Conservation (phyloP, 495 filamentous ascomycete genomes). For the Xylaria intraflava region DNA sequence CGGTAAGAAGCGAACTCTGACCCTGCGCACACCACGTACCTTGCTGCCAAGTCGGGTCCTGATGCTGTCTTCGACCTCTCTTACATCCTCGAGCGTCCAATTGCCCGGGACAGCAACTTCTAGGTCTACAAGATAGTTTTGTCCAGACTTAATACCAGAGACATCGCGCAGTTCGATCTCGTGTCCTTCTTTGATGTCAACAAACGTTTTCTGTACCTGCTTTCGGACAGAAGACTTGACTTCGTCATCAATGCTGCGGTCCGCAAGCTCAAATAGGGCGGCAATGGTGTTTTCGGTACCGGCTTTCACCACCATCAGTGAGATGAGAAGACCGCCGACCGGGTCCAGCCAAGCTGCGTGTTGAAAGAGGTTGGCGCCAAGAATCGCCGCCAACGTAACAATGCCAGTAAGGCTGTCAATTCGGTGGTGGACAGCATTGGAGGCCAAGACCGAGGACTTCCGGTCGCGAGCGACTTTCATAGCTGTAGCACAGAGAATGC, state of each 20-base stretch:
- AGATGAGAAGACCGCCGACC: slow-evolving; percentile 87
- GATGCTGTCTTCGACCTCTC: slow-evolving; percentile 63
- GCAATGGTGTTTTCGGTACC: slow-evolving; percentile 79
- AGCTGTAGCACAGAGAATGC: slow-evolving; percentile 43
- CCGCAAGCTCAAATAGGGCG: slow-evolving; percentile 79
- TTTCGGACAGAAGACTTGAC: slow-evolving; percentile 62
- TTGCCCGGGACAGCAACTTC: slow-evolving; percentile 68
- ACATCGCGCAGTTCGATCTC: slow-evolving; percentile 61
- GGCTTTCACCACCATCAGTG: slow-evolving; percentile 84
- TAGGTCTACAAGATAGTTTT: slow-evolving; percentile 88
- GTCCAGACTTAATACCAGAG: slow-evolving; percentile 84
- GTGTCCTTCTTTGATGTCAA: slow-evolving; percentile 34
- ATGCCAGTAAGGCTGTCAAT: slow-evolving; percentile 92
- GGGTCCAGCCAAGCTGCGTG: slow-evolving; percentile 90
- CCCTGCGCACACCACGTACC: slow-evolving; percentile 71
- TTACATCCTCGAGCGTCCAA: slow-evolving; percentile 63
- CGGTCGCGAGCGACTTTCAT: slow-evolving; percentile 95
- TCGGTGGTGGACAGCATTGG: slow-evolving; percentile 93
- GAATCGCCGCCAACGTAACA: slow-evolving; percentile 80
- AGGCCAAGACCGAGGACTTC: slow-evolving; percentile 93
- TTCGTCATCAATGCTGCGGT: slow-evolving; percentile 80
- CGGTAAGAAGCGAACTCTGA: slow-evolving; percentile 76
- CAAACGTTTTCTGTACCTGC: slow-evolving; percentile 55
- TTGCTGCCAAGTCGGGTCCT: slow-evolving; percentile 62
- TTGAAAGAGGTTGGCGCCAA: slow-evolving; percentile 76